phyloP scores from a whole-genome alignment of 2,329 filamentous ascomycete genomes.

The Aspergillus quadricinctus region DNA sequence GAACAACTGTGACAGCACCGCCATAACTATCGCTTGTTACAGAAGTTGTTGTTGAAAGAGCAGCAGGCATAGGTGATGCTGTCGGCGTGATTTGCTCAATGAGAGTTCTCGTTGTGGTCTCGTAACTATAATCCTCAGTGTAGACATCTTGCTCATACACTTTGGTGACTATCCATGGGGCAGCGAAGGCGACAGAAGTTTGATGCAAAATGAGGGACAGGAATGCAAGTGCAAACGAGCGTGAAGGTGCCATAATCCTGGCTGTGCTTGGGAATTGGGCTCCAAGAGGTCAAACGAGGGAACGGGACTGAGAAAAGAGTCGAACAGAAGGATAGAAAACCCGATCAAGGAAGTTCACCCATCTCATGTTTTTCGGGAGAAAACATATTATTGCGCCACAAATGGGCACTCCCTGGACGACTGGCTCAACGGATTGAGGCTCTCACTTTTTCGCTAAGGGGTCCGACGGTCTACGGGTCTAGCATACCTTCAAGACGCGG shows the following conservation, averaged over 20 bases:
- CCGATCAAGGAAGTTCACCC: neutral
- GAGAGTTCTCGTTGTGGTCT: constrained; percentile 9
- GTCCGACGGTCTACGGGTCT: neutral
- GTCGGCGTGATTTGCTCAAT: constrained; percentile 20
- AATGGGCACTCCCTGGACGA: neutral
- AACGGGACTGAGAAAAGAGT: neutral
- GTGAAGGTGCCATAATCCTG: constrained; percentile 17
- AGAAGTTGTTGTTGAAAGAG: constrained; percentile 23
- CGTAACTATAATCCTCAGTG: constrained; percentile 9
- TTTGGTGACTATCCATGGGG: constrained; percentile 29
- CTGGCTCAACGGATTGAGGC: neutral
- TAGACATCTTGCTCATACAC: constrained; percentile 17
- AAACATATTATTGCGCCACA: neutral
- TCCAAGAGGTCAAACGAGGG: neutral
- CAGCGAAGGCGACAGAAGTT: constrained; percentile 17
- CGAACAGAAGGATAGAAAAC: neutral
- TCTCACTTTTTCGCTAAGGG: neutral
- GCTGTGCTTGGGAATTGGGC: neutral
- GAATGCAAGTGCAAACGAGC: constrained; percentile 18
- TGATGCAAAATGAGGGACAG: constrained; percentile 17
- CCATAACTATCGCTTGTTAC: constrained; percentile 9
- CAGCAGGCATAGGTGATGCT: constrained; percentile 17
- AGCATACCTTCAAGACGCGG: neutral
- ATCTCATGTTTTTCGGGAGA: neutral
- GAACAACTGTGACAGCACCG: constrained; percentile 20